Percentiles rank a stretch among this genome's conserved stretches.
Conservation (phyloP, 2,329 filamentous ascomycete genomes). For the Calonectria multiphialidica region DNA sequence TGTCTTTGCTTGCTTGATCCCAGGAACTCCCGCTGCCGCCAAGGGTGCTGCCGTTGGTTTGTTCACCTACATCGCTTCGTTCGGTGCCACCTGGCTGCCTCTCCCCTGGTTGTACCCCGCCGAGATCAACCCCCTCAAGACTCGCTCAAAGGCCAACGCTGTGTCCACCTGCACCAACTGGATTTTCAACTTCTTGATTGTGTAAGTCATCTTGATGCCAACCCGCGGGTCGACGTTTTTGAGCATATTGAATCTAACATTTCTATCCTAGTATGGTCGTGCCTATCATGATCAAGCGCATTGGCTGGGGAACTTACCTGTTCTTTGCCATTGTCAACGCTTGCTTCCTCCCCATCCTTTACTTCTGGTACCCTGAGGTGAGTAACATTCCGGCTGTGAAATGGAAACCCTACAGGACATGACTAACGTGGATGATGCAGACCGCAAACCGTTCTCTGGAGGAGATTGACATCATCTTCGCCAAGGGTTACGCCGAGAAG, state of each 20-base stretch:
- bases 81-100: constrained; percentile 74
- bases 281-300: constrained; percentile 72
- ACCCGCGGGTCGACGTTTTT: fast-evolving
- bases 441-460: constrained; percentile 59
- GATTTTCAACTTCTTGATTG: constrained; percentile 61
- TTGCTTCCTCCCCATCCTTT: constrained; percentile 63
- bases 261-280: constrained; percentile 62
- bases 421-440: constrained; percentile 31
- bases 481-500: constrained; percentile 69
- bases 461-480: constrained; percentile 71
- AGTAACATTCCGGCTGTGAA: neutral
- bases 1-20: constrained; percentile 74
- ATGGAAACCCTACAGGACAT: fast-evolving
- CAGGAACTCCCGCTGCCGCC: constrained; percentile 69
- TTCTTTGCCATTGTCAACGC: constrained; percentile 66
- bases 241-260: neutral
- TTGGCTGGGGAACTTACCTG: constrained; percentile 63
- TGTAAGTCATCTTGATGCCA: constrained; percentile 43
- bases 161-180: constrained; percentile 74
- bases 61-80: constrained; percentile 78
- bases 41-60: constrained; percentile 77
- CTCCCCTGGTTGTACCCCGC: constrained; percentile 72
- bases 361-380: constrained; percentile 58
- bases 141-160: constrained; percentile 59
- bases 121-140: constrained; percentile 65